A percentile compares a stretch with the other conserved stretches of the same genome.
Evolutionary conservation across 345 rosid species (phyloP).

Genomic region (Eucalyptus pauciflora): DNA sequence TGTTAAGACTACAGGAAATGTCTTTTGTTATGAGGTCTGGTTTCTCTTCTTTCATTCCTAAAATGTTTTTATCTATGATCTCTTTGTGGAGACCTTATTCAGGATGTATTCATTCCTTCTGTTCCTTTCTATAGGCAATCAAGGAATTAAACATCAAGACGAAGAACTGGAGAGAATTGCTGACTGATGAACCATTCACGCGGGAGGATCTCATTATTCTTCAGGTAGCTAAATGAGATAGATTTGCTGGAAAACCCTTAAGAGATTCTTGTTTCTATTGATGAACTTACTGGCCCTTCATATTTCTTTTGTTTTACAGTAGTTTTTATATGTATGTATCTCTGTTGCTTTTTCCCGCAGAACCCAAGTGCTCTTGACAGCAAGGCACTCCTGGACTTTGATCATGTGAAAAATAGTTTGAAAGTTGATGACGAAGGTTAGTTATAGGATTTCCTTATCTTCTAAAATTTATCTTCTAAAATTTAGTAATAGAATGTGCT

Average conservation of each 20-base stretch:
- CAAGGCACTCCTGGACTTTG: constrained; percentile 66
- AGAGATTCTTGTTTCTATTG: neutral
- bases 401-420: constrained; percentile 73
- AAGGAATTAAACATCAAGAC: constrained; percentile 89
- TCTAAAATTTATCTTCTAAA: neutral
- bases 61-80: neutral
- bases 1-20: constrained; percentile 83
- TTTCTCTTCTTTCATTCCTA: neutral
- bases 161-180: constrained; percentile 86
- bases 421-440: constrained; percentile 85
- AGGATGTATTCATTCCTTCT: neutral
- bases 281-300: neutral
- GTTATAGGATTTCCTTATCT: neutral
- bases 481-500: neutral
- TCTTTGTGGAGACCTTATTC: neutral
- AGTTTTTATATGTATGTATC: neutral
- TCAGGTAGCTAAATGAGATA: constrained; percentile 32
- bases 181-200: constrained; percentile 75
- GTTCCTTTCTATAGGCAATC: constrained; percentile 40
- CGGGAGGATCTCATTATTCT: constrained; percentile 77
- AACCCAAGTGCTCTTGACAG: constrained; percentile 74
- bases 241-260: neutral
- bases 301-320: neutral
- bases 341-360: constrained; percentile 18
- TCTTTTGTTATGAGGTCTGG: constrained; percentile 78